phyloP scores from a whole-genome alignment of 1,284 basidiomycete species.

The Moesziomyces antarcticus region DNA sequence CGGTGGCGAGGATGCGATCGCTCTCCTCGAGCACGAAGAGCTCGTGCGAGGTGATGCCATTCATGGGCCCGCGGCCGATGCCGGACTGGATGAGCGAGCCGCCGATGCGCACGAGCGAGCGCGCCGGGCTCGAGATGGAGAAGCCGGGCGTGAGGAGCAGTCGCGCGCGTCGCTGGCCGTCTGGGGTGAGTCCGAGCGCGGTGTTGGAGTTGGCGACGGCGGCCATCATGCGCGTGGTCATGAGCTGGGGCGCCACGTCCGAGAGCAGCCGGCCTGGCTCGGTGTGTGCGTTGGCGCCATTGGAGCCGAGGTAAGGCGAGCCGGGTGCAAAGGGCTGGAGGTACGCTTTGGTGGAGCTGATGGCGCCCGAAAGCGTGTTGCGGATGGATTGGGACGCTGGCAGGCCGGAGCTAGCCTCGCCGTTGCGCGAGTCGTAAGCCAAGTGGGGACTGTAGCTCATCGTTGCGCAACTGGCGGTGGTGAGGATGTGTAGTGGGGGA shows the following conservation, averaged over 20 bases:
- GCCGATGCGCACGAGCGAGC: conserved; percentile 61
- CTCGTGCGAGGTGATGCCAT: conserved; percentile 60
- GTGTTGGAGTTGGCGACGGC: conserved; percentile 59
- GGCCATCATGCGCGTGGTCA: conserved; percentile 64
- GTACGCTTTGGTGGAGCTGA: conserved; percentile 56
- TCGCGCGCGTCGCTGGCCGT: conserved; percentile 49
- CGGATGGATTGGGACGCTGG: conserved; percentile 39
- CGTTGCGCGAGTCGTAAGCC: conserved; percentile 21
- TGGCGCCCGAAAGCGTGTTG: conserved; percentile 45
- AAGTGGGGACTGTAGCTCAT: conserved; percentile 40
- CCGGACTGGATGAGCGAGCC: conserved; percentile 54
- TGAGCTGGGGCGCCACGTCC: conserved; percentile 66
- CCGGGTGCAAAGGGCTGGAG: conserved; percentile 50
- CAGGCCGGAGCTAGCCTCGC: conserved; percentile 24
- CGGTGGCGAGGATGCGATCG: conserved; percentile 61
- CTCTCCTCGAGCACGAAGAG: conserved; percentile 62
- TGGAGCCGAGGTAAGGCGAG: conserved; percentile 38
- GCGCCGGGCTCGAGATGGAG: conserved; percentile 60
- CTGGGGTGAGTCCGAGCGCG: conserved; percentile 49
- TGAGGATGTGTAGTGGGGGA: too few species aligned
- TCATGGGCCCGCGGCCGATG: conserved; percentile 57
- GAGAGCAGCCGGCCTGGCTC: conserved; percentile 60
- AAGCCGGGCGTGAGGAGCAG: conserved; percentile 57
- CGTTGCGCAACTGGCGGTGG: not conserved
- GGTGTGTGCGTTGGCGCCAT: conserved; percentile 18